Conservation (phyloP, 768 basidiomycete genomes). For the Mycena epipterygia region DNA sequence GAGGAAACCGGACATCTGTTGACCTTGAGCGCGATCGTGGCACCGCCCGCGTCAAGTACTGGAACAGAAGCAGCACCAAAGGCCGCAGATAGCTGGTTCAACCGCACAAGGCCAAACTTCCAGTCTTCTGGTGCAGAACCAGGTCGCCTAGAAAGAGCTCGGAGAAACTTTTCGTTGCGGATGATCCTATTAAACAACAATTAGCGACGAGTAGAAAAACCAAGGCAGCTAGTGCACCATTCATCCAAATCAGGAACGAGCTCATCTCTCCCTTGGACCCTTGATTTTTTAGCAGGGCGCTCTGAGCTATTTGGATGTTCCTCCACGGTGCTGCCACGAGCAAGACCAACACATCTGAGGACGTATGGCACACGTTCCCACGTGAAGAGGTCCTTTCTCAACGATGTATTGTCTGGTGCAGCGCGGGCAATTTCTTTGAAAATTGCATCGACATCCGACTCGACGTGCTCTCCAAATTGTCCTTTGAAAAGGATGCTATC, state of each 20-base stretch:
- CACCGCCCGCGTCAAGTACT: too few relatives aligned
- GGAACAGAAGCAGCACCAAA: too few relatives aligned
- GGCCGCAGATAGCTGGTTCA: too few relatives aligned
- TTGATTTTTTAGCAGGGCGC: conserved; percentile 26
- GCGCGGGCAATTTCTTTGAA: background rate
- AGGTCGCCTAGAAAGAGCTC: conserved; percentile 24
- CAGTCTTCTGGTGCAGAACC: background rate
- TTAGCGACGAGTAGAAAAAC: background rate
- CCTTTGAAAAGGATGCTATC: conserved; percentile 1
- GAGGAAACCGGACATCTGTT: background rate
- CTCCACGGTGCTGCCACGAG: background rate
- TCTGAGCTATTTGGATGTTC: background rate
- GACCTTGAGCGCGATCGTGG: too few relatives aligned
- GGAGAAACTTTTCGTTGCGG: conserved; percentile 29
- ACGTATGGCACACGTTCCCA: conserved; percentile 15
- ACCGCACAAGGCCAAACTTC: too few relatives aligned
- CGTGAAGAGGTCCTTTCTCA: background rate
- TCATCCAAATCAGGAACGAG: conserved; percentile 33
- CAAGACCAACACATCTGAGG: background rate
- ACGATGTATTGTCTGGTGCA: background rate
- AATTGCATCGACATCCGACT: conserved; percentile 9
- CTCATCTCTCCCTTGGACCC: conserved; percentile 29
- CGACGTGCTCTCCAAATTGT: background rate
- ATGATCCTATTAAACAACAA: conserved; percentile 29
- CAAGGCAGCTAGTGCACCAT: conserved; percentile 19